These are phyloP conservation scores for Ascoidea tarda DNA, from an alignment of 805 yeast species.

Conservation along the genomic window DNA sequence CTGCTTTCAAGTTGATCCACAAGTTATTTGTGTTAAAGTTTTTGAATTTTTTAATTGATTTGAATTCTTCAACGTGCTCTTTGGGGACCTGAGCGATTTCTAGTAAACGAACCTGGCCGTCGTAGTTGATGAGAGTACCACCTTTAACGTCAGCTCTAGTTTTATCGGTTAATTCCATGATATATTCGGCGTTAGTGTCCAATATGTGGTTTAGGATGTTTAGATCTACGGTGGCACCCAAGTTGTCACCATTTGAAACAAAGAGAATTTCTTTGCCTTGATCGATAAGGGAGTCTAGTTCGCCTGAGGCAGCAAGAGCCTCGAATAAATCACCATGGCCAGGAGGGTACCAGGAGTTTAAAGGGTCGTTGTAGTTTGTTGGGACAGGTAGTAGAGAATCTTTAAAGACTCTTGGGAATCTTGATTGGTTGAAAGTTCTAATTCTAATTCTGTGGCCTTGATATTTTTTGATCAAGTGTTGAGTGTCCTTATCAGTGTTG, in stretches of 20 bases:
- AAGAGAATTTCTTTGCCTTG: slow-evolving; percentile 92
- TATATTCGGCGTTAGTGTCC: slow-evolving; percentile 82
- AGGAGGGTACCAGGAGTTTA: slow-evolving; percentile 97
- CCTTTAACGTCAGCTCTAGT: slow-evolving; percentile 99
- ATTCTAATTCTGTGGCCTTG: slow-evolving; percentile 93
- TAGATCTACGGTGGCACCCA: slow-evolving; percentile 96
- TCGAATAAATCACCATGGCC: slow-evolving; percentile 98
- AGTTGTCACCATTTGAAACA: slow-evolving; percentile 95
- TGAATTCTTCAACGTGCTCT: slow-evolving; percentile 96
- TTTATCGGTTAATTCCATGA: slow-evolving; percentile 97
- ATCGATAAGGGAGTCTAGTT: slow-evolving; percentile 74
- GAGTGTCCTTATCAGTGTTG: slow-evolving; percentile 94
- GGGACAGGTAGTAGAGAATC: slow-evolving; percentile 97
- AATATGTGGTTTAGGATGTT: slow-evolving; percentile 86
- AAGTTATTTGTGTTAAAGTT: slow-evolving; percentile 96
- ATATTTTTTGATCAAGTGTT: slow-evolving; percentile 88
- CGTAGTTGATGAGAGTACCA: slow-evolving; percentile 94
- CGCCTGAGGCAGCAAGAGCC: slow-evolving; percentile 78
- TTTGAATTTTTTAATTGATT: slow-evolving; percentile 93
- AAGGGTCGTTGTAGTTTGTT: slow-evolving; percentile 49
- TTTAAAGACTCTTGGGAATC: slow-evolving; percentile 89
- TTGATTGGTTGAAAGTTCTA: slow-evolving; percentile 94
- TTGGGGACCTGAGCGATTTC: slow-evolving; percentile 98
- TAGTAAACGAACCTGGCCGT: slow-evolving; percentile 84
- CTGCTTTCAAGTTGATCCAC: slow-evolving; percentile 93